Conservation (phyloP, 2,329 filamentous ascomycete genomes). For the Polychaeton citri region DNA sequence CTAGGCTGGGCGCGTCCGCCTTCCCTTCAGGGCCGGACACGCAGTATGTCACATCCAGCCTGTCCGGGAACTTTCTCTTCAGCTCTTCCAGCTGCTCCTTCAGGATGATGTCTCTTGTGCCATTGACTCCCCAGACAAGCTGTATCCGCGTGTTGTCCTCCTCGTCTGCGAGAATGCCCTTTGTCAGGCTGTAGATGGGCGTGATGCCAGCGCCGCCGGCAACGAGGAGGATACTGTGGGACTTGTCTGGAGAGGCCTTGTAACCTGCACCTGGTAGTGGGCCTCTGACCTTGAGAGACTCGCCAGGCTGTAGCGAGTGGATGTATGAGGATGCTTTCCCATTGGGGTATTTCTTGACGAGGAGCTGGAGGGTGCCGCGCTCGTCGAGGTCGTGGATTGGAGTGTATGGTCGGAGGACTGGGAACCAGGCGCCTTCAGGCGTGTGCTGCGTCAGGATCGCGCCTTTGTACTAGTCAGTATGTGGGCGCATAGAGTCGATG, state of each 20-base stretch:
- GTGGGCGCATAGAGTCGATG: not conserved
- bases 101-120: conserved; percentile 48
- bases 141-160: conserved; percentile 49
- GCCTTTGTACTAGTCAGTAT: conserved; percentile 13
- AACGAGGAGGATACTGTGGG: conserved; percentile 42
- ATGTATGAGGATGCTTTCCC: conserved; percentile 53
- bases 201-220: conserved; percentile 63
- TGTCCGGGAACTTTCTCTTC: conserved; percentile 36
- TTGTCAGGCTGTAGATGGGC: conserved; percentile 38
- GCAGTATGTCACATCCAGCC: conserved; percentile 46
- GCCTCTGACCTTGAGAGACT: conserved; percentile 44
- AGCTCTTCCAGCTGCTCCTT: conserved; percentile 41
- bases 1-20: conserved; percentile 8
- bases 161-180: conserved; percentile 37
- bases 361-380: conserved; percentile 46
- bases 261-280: conserved; percentile 30
- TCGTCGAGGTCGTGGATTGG: conserved; percentile 46
- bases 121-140: conserved; percentile 54
- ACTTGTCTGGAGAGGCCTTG: conserved; percentile 9
- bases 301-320: conserved; percentile 51
- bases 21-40: conserved; percentile 34
- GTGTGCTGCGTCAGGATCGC: conserved; percentile 49
- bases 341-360: conserved; percentile 55
- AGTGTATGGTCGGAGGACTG: conserved; percentile 53
- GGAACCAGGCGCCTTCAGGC: conserved; percentile 43